phyloP scores from a whole-genome alignment of 2,329 filamentous ascomycete species.

The Colletotrichum graminicola region DNA sequence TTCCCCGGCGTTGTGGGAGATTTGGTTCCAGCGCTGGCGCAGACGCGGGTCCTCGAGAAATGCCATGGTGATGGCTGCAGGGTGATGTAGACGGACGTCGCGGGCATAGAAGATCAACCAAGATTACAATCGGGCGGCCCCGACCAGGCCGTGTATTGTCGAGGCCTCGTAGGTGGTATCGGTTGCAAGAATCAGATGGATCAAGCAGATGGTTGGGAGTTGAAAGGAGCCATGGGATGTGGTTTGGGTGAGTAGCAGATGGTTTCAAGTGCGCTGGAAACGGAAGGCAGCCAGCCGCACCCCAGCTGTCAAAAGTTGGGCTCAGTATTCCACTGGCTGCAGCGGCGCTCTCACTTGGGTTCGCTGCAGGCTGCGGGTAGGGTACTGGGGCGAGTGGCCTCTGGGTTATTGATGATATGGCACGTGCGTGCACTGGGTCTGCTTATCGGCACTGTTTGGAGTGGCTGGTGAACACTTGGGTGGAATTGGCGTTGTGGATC shows the following conservation, averaged over 20 bases:
- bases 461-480: slow-evolving; percentile 20
- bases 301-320: slow-evolving; percentile 39
- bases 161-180: slow-evolving; percentile 23
- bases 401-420: slow-evolving; percentile 17
- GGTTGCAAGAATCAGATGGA: background rate
- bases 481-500: slow-evolving; percentile 28
- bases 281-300: slow-evolving; percentile 32
- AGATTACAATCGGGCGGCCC: slow-evolving; percentile 24
- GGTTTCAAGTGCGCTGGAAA: slow-evolving; percentile 41
- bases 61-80: slow-evolving; percentile 57
- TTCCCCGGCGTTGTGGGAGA: slow-evolving; percentile 89
- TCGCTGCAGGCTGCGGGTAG: slow-evolving; percentile 27
- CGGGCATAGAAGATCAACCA: slow-evolving; percentile 17
- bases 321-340: slow-evolving; percentile 38
- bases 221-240: slow-evolving; percentile 34
- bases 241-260: slow-evolving; percentile 31
- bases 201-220: slow-evolving; percentile 18
- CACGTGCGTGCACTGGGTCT: slow-evolving; percentile 22
- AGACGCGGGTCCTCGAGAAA: slow-evolving; percentile 86
- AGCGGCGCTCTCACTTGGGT: slow-evolving; percentile 10
- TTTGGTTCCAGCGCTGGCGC: slow-evolving; percentile 92
- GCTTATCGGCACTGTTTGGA: slow-evolving; percentile 19
- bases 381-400: slow-evolving; percentile 28
- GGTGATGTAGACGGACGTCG: slow-evolving; percentile 31
- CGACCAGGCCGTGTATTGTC: slow-evolving; percentile 26